A percentile compares a stretch with the other conserved stretches of the same genome.
Evolutionary conservation across 1,284 basidiomycete species (phyloP).

Genomic region (Fomitiporia mediterranea): DNA sequence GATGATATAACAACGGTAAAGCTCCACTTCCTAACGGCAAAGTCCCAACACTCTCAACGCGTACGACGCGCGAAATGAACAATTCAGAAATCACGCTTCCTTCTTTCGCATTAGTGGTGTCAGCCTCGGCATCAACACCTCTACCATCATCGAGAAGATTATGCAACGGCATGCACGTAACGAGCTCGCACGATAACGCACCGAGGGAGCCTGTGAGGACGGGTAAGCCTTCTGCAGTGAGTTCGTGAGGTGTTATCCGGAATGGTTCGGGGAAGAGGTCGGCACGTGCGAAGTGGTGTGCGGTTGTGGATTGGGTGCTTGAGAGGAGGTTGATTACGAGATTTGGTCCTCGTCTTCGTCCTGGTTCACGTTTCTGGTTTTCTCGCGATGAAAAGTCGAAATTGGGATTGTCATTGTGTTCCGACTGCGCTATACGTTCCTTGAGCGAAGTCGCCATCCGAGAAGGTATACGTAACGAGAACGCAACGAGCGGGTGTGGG

Average conservation of each 20-base stretch:
- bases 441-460: constrained; percentile 69
- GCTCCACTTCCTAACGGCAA: constrained; percentile 19
- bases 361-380: constrained; percentile 9
- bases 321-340: constrained; percentile 70
- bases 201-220: constrained; percentile 52
- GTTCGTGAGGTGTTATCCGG: constrained; percentile 33
- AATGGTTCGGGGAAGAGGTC: constrained; percentile 61
- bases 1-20: constrained; percentile 45
- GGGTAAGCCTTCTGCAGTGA: constrained; percentile 52
- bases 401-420: no score
- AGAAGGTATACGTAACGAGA: constrained; percentile 85
- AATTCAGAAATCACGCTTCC: constrained; percentile 39
- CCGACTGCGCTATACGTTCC: constrained; percentile 27
- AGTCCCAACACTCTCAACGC: constrained; percentile 35
- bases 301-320: constrained; percentile 49
- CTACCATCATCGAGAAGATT: constrained; percentile 9
- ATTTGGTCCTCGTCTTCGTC: constrained; percentile 23
- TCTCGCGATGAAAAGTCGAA: no score
- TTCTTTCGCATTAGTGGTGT: no score
- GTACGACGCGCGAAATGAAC: constrained; percentile 45
- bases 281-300: constrained; percentile 57
- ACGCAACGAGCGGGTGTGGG: constrained; percentile 81
- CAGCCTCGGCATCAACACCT: neutral
- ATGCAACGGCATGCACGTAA: constrained; percentile 29
- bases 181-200: constrained; percentile 51